phyloP scores from a whole-genome alignment of 257 asterid genomes.

The Sherardia arvensis region DNA sequence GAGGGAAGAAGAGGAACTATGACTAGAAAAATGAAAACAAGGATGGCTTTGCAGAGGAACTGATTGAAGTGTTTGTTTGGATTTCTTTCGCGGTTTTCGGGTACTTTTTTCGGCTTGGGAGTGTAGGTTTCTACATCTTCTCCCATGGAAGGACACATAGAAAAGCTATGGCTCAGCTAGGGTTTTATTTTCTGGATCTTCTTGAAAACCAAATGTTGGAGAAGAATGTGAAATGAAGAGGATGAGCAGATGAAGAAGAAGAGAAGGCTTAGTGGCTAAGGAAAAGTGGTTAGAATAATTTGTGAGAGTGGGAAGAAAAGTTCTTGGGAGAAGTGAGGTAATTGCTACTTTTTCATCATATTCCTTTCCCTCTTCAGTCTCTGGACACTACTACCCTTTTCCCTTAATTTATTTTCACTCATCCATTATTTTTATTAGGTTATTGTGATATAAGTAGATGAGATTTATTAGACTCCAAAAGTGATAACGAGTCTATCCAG shows the following conservation, averaged over 20 bases:
- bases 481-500: no score
- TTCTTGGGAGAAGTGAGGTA: constrained; percentile 44
- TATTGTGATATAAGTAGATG: not conserved
- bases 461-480: no score
- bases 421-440: not conserved
- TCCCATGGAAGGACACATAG: constrained; percentile 45
- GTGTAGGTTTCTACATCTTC: constrained; percentile 22
- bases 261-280: constrained; percentile 42
- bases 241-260: constrained; percentile 22
- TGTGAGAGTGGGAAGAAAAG: constrained; percentile 32
- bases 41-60: constrained; percentile 49
- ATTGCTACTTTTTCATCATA: constrained; percentile 34
- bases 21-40: constrained; percentile 43
- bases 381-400: constrained; percentile 32
- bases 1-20: constrained; percentile 61
- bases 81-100: constrained; percentile 23
- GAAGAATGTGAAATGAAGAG: constrained; percentile 9
- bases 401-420: not conserved
- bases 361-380: constrained; percentile 15
- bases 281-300: constrained; percentile 35
- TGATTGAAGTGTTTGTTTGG: constrained; percentile 36
- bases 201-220: constrained; percentile 6
- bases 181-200: constrained; percentile 15
- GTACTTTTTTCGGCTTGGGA: constrained; percentile 21
- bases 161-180: not conserved